phyloP scores from a whole-genome alignment of 768 basidiomycete genomes.

The Mrakia frigida region DNA sequence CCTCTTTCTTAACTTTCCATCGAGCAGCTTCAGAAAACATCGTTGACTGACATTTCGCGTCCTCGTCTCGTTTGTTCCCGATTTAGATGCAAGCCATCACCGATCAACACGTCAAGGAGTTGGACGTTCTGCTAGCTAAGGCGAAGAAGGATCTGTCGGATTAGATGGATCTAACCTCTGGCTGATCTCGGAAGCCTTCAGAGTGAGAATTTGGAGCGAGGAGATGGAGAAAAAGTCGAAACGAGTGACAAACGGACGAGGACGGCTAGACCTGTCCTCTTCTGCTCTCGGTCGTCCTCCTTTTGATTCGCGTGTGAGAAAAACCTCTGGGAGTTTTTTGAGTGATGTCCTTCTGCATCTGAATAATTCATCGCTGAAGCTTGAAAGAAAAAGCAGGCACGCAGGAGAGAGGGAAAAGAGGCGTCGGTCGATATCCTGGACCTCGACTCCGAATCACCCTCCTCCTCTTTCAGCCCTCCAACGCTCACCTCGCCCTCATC shows the following conservation, averaged over 20 bases:
- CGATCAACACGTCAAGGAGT: slow-evolving; percentile 38
- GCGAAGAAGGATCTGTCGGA: slow-evolving; percentile 43
- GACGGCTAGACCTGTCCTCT: too few relatives aligned
- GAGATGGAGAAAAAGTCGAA: not conserved
- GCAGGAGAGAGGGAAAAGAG: not conserved
- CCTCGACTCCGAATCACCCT: not conserved
- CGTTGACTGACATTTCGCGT: not conserved
- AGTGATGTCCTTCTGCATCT: not conserved
- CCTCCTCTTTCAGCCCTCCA: not conserved
- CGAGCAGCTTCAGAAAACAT: not conserved
- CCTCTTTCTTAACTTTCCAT: not conserved
- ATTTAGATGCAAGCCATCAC: slow-evolving; percentile 39
- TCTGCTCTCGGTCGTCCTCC: too few relatives aligned
- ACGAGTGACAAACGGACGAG: too few relatives aligned
- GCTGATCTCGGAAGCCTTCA: not conserved
- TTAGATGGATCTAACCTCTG: not conserved
- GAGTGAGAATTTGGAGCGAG: not conserved
- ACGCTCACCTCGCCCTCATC: not conserved
- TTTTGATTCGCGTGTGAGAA: too few relatives aligned
- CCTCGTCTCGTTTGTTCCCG: not conserved
- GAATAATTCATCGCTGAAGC: not conserved
- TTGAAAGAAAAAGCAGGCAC: not conserved
- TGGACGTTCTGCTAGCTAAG: slow-evolving; percentile 39
- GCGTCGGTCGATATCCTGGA: not conserved
- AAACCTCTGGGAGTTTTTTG: too few relatives aligned